Base-by-base conservation (phyloP, 768 basidiomycete genomes). In the Boletus rubescentipes region DNA sequence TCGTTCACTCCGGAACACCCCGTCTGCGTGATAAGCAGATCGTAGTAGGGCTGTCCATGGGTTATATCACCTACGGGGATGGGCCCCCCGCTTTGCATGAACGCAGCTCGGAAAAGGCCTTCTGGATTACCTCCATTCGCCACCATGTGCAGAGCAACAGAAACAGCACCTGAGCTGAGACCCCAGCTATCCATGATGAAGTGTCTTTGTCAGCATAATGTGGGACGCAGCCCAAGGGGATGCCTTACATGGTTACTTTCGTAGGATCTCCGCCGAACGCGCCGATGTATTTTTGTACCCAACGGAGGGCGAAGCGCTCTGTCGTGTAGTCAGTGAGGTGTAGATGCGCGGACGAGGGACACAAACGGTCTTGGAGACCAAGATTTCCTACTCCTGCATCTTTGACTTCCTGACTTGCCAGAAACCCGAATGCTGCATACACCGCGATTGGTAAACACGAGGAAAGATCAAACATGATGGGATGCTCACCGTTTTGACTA, bases 211-310 rank as follows among this genome's bases (percentile, higher is more conserved):
- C 36, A n/a, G 16, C 8, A 18, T 18, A n/a, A 3, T 9, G 9
- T 18, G n/a, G 26, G 18, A 37, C 9, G 14, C n/a, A 37, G 36
- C 18, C 16, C 7, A 9, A 37, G 16, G n/a, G 36, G 2, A 9
- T 0, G 2, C 9, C 2, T 34, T 35, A 61, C 60, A 68, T 58
- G 5, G 69, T 61, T 9, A 75, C 76, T 66, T 76, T 74, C 9
- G 15, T 7, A 9, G 41, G 26, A 14, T 42, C 26, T n/a, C 41
- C 41, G 2, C 41, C 23, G 10, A 87, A 88, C 0, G 65, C 63
- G 12, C 58, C 71, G 32, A 87, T 84, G 59, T 87, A 80, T 15
- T 73, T 65, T 58, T 86, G 81, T 0, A 87, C 78, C 85, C 79
- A 82, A 59, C 75, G 58, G 16, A 81, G 61, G 0, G 78, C 80